Base-by-base conservation (phyloP, 164 flowering plant genomes). In the Aristolochia contorta region DNA sequence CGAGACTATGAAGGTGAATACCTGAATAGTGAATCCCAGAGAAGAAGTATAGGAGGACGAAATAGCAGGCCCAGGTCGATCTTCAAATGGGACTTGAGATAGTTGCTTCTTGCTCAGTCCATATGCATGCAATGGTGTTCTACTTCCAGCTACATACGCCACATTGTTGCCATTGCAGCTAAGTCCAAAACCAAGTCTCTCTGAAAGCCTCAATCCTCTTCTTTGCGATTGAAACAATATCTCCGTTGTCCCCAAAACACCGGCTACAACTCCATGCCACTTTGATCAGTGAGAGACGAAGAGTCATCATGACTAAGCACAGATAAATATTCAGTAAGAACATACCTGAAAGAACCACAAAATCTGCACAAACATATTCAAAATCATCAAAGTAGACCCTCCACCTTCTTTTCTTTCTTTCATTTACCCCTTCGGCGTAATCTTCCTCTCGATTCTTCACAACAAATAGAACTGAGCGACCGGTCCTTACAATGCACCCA, bases 21-120 rank as follows among this genome's bases (percentile, higher is more conserved):
- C 83, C 83, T 83, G 84, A 50, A 83, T 75, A 48, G 85, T 73
- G 72, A 79, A 83, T 48, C 85, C 83, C 78, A 73, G 67, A 23
- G 85, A 78, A 60, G 82, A 80, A 50, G 80, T 76, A 65, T 69
- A 75, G 5, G 83, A 69, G 27, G 82, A 77, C 61, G 84, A 69
- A 43, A 83, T 80, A 18, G 83, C 70, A 19, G 87, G 87, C 30
- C 87, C 87, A 23, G 87, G 87, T 23, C 84, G 69, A 50, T 77
- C 78, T 65, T 75, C 69, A 66, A 79, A 79, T 3, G 83, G 75
- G 56, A 72, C 52, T 20, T 67, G 57, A 4, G 73, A 65, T 45
- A 82, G 53, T 25, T 71, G 72, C 23, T 69, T 74, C 56, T 53
- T 68, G 19, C 65, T 65, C 56, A 82, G 57, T 54, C 82, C 87